Conservation (phyloP, 208 protist genomes). For the Leishmania martiniquensis region DNA sequence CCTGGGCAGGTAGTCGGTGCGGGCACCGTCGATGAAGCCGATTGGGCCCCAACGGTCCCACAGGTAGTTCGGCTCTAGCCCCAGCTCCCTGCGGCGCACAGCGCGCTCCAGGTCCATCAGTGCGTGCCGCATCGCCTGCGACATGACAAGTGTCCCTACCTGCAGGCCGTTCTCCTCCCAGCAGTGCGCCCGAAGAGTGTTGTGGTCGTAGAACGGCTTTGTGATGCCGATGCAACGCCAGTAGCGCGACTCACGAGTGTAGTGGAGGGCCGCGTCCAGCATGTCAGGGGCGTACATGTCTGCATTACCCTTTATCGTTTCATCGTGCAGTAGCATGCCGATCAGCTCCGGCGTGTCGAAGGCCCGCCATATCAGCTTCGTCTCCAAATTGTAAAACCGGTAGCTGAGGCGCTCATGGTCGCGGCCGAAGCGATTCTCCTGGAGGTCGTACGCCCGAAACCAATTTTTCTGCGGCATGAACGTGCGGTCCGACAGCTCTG, state of each 20-base stretch:
- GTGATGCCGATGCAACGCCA: slow-evolving; percentile 93
- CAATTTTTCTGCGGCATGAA: slow-evolving; percentile 88
- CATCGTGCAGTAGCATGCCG: slow-evolving; percentile 87
- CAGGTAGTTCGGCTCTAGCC: slow-evolving; percentile 86
- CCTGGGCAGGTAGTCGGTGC: slow-evolving; percentile 83
- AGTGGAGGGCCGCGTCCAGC: slow-evolving; percentile 82
- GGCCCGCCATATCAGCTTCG: slow-evolving; percentile 88
- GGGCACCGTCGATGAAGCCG: slow-evolving; percentile 88
- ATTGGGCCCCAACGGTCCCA: slow-evolving; percentile 92
- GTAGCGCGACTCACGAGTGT: slow-evolving; percentile 81
- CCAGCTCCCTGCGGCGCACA: slow-evolving; percentile 79
- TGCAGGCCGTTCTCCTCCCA: slow-evolving; percentile 88
- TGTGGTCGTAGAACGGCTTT: slow-evolving; percentile 88
- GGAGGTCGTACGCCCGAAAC: slow-evolving; percentile 70
- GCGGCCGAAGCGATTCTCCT: slow-evolving; percentile 40
- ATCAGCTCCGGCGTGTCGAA: slow-evolving; percentile 90
- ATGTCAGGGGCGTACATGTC: slow-evolving; percentile 74
- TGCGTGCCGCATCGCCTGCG: slow-evolving; percentile 89
- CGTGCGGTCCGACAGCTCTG: slow-evolving; percentile 89
- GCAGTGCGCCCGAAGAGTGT: slow-evolving; percentile 85
- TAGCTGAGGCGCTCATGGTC: slow-evolving; percentile 63
- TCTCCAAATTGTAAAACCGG: slow-evolving; percentile 87
- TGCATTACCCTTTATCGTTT: slow-evolving; percentile 75
- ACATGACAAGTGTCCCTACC: slow-evolving; percentile 84
- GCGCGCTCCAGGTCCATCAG: slow-evolving; percentile 91